Conservation (phyloP, 2,329 filamentous ascomycete species). For the Chaetoscypha palmicola region DNA sequence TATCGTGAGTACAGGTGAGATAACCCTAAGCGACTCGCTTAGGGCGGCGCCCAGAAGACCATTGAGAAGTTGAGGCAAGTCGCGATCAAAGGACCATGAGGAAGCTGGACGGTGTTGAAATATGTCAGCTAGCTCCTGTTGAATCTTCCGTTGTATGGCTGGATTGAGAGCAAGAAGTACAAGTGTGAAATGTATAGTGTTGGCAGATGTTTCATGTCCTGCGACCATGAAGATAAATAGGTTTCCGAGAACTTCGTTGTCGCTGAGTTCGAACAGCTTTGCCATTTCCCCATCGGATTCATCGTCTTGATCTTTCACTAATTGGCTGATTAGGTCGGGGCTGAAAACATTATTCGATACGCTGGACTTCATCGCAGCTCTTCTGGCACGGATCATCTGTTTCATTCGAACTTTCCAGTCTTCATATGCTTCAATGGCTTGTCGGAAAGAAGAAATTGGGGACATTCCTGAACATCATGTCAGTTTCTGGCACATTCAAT, state of each 20-base stretch:
- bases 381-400: slow-evolving; percentile 13
- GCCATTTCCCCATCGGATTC: neutral
- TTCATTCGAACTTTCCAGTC: slow-evolving; percentile 14
- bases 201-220: slow-evolving; percentile 74
- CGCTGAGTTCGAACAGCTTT: slow-evolving; percentile 33
- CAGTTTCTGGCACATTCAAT: neutral
- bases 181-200: slow-evolving; percentile 63
- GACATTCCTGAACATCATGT: neutral
- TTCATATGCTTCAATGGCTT: slow-evolving; percentile 10
- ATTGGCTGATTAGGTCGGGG: slow-evolving; percentile 7
- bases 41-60: slow-evolving; percentile 66
- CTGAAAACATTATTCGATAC: neutral
- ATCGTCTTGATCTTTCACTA: slow-evolving; percentile 3
- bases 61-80: slow-evolving; percentile 56
- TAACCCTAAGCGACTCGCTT: slow-evolving; percentile 66
- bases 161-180: slow-evolving; percentile 62
- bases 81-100: slow-evolving; percentile 62
- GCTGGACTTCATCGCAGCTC: slow-evolving; percentile 2
- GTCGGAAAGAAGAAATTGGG: slow-evolving; percentile 1
- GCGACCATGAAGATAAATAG: slow-evolving; percentile 61
- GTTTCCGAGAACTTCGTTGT: slow-evolving; percentile 64
- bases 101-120: slow-evolving; percentile 50
- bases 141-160: slow-evolving; percentile 54
- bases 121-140: slow-evolving; percentile 59
- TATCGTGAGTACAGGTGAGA: slow-evolving; percentile 64